Evolutionary conservation across 177 flowering plant species (phyloP).

Genomic region (Telopea speciosissima): DNA sequence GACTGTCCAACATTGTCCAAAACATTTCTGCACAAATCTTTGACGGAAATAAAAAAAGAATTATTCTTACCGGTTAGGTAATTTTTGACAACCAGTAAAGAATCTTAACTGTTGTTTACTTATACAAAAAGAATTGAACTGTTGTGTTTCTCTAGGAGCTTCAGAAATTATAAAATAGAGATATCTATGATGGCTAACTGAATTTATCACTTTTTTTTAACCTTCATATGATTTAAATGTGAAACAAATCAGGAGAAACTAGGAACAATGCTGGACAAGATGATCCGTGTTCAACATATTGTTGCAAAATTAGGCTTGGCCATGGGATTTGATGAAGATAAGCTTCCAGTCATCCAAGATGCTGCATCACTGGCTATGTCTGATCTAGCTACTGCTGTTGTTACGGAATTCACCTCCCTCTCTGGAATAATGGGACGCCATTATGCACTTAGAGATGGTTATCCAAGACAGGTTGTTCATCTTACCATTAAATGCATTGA

Average conservation of each 20-base stretch:
- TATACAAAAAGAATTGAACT: too few relatives aligned
- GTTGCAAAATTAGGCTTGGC: slow-evolving; percentile 46
- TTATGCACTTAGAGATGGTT: slow-evolving; percentile 91
- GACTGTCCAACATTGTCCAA: too few relatives aligned
- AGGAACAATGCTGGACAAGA: slow-evolving; percentile 92
- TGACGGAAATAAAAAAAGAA: background rate
- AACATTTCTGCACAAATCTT: background rate
- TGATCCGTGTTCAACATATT: slow-evolving; percentile 51
- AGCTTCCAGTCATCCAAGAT: slow-evolving; percentile 35
- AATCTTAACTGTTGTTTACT: too few relatives aligned
- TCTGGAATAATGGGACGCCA: slow-evolving; percentile 94
- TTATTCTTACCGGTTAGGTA: background rate
- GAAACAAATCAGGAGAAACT: slow-evolving; percentile 66
- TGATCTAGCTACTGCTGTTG: slow-evolving; percentile 91
- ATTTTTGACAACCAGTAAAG: too few relatives aligned
- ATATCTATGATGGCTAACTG: background rate
- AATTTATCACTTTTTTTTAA: background rate
- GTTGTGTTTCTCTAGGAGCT: background rate
- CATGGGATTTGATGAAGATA: slow-evolving; percentile 38
- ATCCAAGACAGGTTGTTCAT: slow-evolving; percentile 55
- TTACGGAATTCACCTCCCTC: slow-evolving; percentile 87
- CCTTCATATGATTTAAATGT: slow-evolving; percentile 8
- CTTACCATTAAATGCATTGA: background rate
- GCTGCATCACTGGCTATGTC: slow-evolving; percentile 95
- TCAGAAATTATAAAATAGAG: background rate